Base-by-base conservation (phyloP, 2,329 filamentous ascomycete species). In the Diatrype stigma region DNA sequence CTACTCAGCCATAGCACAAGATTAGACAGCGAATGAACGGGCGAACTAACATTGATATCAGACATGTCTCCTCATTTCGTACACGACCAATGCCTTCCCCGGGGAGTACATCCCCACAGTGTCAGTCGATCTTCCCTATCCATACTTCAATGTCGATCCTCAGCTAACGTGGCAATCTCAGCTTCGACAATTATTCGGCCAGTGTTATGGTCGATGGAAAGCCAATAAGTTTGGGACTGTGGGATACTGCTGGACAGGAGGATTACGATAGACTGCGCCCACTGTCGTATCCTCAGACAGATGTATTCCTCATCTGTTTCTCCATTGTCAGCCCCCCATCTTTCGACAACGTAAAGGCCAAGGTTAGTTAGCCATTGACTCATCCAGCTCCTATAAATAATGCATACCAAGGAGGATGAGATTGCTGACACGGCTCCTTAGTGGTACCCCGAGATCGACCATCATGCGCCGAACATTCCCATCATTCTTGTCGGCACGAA, bases 31-130 rank as follows among this genome's bases (percentile, higher is more conserved):
- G 12, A 17, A 37, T 4, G 34, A 14, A 16, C 34, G n/a, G 16
- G 48, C 51, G 60, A 50, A 56, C 69, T 72, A 62, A 72, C 65
- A 45, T 49, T 34, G 22, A 42, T 45, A 42, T 49, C 55, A 96
- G 93, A 99, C 94, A 80, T 99, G 94, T 79, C 86, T 99, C 54
- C 86, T 99, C 65, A 99, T 99, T 71, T 97, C 93, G 48, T 99
- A 99, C 78, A 97, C 94, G 58, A 99, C 94, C 58, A 99, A 97
- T 78, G 94, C 94, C 60, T 99, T 99, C 72, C 94, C 94, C n/a
- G 94, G 94, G 73, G 94, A 99, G 80, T 99, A 99, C 75, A 97
- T 99, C 64, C 94, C 94, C 61, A 99, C 94, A 64, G 94, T 99
- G 89, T 94, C 76, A 73, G 87, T 79, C 42, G 32, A 26, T 44